These are phyloP conservation scores for Aspergillus felis DNA, from an alignment of 2,329 filamentous ascomycete species.

Conservation along the genomic window DNA sequence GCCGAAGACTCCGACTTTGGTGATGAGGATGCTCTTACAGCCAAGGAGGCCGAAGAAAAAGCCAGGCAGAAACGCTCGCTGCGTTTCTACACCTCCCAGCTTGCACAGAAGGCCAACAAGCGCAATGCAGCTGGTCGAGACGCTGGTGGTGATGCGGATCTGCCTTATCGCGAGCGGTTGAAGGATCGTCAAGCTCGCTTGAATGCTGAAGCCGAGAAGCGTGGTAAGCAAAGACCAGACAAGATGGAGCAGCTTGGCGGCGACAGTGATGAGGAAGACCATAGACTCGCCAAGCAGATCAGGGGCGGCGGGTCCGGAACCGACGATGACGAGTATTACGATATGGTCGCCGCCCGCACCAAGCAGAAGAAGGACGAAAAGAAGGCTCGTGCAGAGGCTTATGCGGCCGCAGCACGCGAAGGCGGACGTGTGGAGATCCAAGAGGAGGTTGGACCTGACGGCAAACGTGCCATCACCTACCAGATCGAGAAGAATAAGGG, in stretches of 20 bases:
- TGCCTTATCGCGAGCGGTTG: slow-evolving; percentile 81
- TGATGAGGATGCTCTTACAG: slow-evolving; percentile 77
- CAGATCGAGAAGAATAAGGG: slow-evolving; percentile 98
- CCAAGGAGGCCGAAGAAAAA: slow-evolving; percentile 79
- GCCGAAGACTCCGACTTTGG: slow-evolving; percentile 82
- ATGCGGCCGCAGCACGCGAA: slow-evolving; percentile 51
- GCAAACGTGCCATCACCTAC: slow-evolving; percentile 89
- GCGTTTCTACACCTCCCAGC: slow-evolving; percentile 97
- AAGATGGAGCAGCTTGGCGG: slow-evolving; percentile 67
- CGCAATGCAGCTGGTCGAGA: slow-evolving; percentile 61
- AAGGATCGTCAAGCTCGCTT: slow-evolving; percentile 81
- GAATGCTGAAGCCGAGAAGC: slow-evolving; percentile 80
- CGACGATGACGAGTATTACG: slow-evolving; percentile 67
- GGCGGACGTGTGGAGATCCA: slow-evolving; percentile 61
- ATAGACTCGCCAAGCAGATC: slow-evolving; percentile 50
- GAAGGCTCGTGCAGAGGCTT: slow-evolving; percentile 61
- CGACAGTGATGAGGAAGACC: slow-evolving; percentile 64
- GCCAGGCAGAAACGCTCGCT: slow-evolving; percentile 84
- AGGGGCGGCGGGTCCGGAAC: slow-evolving; percentile 35
- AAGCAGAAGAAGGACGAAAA: slow-evolving; percentile 65
- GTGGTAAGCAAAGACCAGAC: slow-evolving; percentile 62
- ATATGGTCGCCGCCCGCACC: slow-evolving; percentile 67
- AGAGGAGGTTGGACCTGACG: slow-evolving; percentile 71
- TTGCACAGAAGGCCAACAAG: slow-evolving; percentile 89
- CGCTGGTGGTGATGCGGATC: slow-evolving; percentile 56